Evolutionary conservation across 169 alveolate species (phyloP).

Genomic region (Eimeria sp.): DNA sequence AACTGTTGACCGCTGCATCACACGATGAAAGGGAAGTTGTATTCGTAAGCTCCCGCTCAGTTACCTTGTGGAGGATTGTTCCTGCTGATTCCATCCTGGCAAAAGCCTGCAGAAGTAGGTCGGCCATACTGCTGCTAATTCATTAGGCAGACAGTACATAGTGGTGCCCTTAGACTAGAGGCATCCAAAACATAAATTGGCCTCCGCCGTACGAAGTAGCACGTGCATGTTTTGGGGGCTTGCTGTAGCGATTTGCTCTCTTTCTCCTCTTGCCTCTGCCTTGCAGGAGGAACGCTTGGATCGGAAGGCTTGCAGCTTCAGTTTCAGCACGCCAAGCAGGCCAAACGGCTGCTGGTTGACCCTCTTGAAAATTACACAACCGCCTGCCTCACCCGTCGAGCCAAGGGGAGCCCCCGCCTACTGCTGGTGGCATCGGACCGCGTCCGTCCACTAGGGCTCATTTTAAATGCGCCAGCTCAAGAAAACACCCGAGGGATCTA

Average conservation of each 20-base stretch:
- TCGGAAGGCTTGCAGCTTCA: constrained; percentile 56
- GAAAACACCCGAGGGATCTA: background rate
- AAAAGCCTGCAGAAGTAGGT: background rate
- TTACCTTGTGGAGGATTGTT: constrained; percentile 67
- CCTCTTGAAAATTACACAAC: constrained; percentile 65
- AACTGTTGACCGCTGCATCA: constrained; percentile 51
- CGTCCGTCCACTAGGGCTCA: background rate
- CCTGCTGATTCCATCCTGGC: background rate
- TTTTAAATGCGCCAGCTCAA: background rate
- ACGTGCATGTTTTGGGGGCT: background rate
- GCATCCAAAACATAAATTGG: background rate
- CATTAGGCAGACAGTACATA: background rate
- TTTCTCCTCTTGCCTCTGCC: background rate
- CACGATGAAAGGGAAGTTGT: constrained; percentile 69
- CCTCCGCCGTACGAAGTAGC: background rate
- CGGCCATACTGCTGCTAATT: background rate
- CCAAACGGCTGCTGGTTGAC: constrained; percentile 66
- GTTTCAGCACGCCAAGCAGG: constrained; percentile 68
- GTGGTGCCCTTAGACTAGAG: background rate
- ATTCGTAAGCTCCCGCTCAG: constrained; percentile 63
- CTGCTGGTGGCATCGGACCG: constrained; percentile 72
- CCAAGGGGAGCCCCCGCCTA: constrained; percentile 39
- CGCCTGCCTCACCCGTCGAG: constrained; percentile 79
- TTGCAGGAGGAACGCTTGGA: constrained; percentile 4
- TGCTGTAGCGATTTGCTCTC: background rate